Base-by-base conservation (phyloP, 495 filamentous ascomycete genomes). In the Podospora sp. region DNA sequence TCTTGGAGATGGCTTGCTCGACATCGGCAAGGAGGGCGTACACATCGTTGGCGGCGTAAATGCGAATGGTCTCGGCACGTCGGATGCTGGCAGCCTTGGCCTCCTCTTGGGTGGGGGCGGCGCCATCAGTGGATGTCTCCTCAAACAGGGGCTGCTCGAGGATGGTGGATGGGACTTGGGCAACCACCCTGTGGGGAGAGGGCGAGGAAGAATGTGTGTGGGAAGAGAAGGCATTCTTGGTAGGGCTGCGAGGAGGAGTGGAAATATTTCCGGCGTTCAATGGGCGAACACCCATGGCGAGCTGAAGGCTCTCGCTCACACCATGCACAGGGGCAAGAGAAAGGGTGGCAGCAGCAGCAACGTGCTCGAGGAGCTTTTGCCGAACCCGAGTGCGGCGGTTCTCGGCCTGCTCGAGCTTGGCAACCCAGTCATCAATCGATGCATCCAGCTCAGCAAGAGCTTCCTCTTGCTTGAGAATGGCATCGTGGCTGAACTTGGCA, bases 341-440 rank as follows among this genome's bases (percentile, higher is more conserved):
- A n/a, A 84, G 78, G 7, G 78, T 82, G 62, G 76, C 73, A 11
- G 88, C 87, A 25, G 88, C 89, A 50, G 89, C 88, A 40, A 90
- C 83, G 72, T 92, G 90, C 74, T 92, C 90, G 2, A 92, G 83
- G 2, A 92, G 81, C 80, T 91, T 92, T 73, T 92, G 88, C n/a
- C 88, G 85, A 25, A 92, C 84, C 29, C 86, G 81, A 16, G 84
- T 85, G 25, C 90, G 84, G 68, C 90, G 81, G 71, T 92, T 90
- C 78, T 92, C 90, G n/a, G 88, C 89, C 64, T 87, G 85, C 68
- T 92, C 90, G 4, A 91, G 84, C 73, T 91, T 92, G 67, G 66
- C 77, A 27, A 90, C 84, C 88, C 90, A 92, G 69, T 90, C 88
- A 68, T 92, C 90, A 68, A 92, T 92, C 25, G 86, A 87, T n/a